phyloP scores from a whole-genome alignment of 2,329 filamentous ascomycete genomes.

The Apiospora aurea region DNA sequence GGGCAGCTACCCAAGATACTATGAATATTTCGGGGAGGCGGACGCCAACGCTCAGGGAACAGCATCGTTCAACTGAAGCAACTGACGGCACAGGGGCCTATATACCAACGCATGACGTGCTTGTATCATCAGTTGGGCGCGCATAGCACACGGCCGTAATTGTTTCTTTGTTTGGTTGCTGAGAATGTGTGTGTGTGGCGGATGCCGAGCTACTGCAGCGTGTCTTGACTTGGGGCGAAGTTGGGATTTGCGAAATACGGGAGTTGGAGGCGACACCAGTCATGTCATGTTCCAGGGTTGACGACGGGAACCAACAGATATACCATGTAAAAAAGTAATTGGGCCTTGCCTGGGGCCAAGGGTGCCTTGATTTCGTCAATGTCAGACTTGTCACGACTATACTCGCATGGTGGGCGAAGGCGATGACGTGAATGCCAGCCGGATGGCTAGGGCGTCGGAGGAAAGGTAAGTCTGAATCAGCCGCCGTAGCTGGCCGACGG shows the following conservation, averaged over 20 bases:
- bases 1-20: constrained; percentile 58
- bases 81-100: neutral
- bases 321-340: constrained; percentile 23
- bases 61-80: constrained; percentile 57
- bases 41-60: constrained; percentile 56
- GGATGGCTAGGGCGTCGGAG: neutral
- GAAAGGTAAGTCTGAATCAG: neutral
- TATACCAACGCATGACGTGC: neutral
- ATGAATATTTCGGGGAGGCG: constrained; percentile 57
- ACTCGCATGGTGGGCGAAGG: neutral
- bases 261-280: neutral
- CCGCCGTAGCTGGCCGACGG: neutral
- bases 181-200: neutral
- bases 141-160: neutral
- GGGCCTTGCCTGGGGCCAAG: neutral
- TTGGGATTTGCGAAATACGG: neutral
- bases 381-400: neutral
- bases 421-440: neutral
- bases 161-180: neutral
- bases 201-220: neutral
- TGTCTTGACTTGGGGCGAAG: neutral
- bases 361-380: constrained; percentile 4
- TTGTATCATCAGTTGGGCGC: constrained; percentile 7
- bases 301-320: neutral
- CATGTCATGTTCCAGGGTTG: neutral